phyloP scores from a whole-genome alignment of 148 eudicot species.

The Oxyria digyna region DNA sequence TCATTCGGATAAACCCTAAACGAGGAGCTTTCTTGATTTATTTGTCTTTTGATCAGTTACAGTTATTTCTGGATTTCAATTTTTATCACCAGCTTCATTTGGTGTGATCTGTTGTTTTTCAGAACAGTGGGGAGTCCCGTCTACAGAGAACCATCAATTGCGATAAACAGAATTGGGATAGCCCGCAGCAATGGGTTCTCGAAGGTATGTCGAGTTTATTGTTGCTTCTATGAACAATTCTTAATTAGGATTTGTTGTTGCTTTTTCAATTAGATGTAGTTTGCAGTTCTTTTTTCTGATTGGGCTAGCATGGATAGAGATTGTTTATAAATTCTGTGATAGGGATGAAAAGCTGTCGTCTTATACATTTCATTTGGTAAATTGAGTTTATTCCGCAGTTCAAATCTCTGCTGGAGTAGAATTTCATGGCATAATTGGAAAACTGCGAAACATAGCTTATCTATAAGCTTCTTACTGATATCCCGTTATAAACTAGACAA shows the following conservation, averaged over 20 bases:
- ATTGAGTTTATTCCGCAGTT: neutral
- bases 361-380: neutral
- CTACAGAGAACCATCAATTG: neutral
- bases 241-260: neutral
- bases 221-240: neutral
- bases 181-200: constrained; percentile 28
- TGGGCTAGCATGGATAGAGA: neutral
- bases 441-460: neutral
- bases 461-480: neutral
- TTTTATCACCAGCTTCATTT: neutral
- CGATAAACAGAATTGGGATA: neutral
- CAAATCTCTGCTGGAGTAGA: neutral
- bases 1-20: neutral
- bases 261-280: neutral
- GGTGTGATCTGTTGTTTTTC: neutral
- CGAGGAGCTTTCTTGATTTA: neutral
- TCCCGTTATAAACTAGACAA: neutral
- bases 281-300: neutral
- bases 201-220: constrained; percentile 25
- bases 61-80: neutral
- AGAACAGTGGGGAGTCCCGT: constrained; percentile 10
- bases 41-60: neutral
- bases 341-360: neutral
- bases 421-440: neutral
- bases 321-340: neutral